Evolutionary conservation across 164 flowering plant genomes (phyloP), one percentile per base, ranked within the genome.

Genomic region (Vitis rotundifolia): DNA sequence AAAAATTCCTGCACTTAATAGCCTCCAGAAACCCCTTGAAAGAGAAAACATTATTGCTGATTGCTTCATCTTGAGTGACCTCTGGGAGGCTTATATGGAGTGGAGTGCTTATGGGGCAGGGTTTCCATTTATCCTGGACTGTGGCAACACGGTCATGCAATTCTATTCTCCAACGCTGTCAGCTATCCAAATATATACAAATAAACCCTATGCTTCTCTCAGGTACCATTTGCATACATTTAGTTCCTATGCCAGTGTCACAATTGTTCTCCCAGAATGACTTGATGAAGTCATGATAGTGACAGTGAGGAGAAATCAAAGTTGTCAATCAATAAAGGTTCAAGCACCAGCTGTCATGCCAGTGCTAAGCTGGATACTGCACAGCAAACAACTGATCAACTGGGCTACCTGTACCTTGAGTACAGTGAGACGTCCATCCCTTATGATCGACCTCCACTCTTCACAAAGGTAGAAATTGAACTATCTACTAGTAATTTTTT

Each of bases 161-260:
- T 74, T 59, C 61, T 74, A 74, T 37, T 29, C 31, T 10, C 77
- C 77, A 5, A 69, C 72, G 15, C 16, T 69, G 11, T 74, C 73
- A 0, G 77, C 77, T 7, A 18, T 74, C 11, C 77, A 74, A 18
- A 57, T 74, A 3, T 74, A 22, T 29, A 74, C 71, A 18, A 7
- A 12, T 13, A 16, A 63, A 15, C 11, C 62, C 16, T 58, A 8
- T 9, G 44, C 8, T 66, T 18, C 65, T 29, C 49, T 8, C 29
- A 61, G 60, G 66, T 69, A 29, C 22, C 22, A 22, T 44, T 47
- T 15, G 67, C 68, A 47, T 37, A 67, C 37, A 2, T 29, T 22
- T 22, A 22, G 22, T 22, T 22, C 22, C 22, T 22, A 22, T 22
- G 26, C 26, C 26, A 0, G 26, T 22, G 26, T 0, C 26, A 22